Evolutionary conservation across 2,329 filamentous ascomycete genomes (phyloP).

Genomic region (Claviceps africana): DNA sequence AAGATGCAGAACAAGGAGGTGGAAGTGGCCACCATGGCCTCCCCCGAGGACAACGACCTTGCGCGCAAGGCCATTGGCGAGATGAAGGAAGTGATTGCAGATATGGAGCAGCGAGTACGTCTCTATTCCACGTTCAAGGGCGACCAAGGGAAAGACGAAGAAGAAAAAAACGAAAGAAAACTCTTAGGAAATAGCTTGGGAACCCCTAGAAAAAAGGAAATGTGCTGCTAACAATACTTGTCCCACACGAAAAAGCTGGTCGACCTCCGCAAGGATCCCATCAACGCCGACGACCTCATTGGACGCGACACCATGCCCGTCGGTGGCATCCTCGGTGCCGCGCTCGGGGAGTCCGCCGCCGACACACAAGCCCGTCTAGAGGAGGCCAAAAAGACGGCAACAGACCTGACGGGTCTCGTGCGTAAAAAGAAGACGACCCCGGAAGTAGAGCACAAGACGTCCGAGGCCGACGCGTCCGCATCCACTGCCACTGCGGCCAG

Average conservation of each 20-base stretch:
- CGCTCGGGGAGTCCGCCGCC: conserved; percentile 46
- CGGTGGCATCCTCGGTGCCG: conserved; percentile 48
- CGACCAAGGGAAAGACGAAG: neutral
- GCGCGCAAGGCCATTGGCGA: conserved; percentile 51
- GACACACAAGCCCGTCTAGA: conserved; percentile 51
- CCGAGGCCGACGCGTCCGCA: neutral
- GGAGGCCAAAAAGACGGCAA: conserved; percentile 60
- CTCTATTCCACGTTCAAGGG: neutral
- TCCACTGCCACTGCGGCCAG: conserved; percentile 1
- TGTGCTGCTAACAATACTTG: neutral
- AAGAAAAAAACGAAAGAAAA: neutral
- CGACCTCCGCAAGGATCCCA: conserved; percentile 49
- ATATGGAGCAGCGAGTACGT: conserved; percentile 62
- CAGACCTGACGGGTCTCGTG: conserved; percentile 59
- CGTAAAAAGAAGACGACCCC: conserved; percentile 49
- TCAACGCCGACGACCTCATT: conserved; percentile 26
- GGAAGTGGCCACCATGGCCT: conserved; percentile 46
- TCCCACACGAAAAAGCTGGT: conserved; percentile 32
- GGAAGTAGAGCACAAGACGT: conserved; percentile 11
- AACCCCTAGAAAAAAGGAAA: neutral
- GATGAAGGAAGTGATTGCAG: conserved; percentile 62
- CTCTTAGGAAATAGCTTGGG: too few species aligned
- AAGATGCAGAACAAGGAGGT: conserved; percentile 59
- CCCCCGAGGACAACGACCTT: conserved; percentile 52
- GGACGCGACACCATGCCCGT: conserved; percentile 27